Conservation (phyloP, 345 rosid genomes). For the Gossypium turneri region DNA sequence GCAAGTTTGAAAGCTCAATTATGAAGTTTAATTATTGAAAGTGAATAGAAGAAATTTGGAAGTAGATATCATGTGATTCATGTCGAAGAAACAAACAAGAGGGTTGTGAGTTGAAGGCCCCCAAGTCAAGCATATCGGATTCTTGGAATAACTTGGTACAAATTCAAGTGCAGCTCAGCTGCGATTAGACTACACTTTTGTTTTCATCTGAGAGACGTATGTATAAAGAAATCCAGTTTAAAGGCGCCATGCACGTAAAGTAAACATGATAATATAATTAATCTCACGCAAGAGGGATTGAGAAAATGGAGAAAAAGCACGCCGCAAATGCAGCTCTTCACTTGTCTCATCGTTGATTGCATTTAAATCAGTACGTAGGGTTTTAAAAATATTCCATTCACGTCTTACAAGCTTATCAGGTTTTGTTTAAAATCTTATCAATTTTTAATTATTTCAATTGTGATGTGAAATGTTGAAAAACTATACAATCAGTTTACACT, state of each 20-base stretch:
- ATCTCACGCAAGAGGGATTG: neutral
- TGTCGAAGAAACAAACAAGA: neutral
- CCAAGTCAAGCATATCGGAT: neutral
- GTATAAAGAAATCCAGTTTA: neutral
- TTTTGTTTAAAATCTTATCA: too few relatives aligned
- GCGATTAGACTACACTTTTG: neutral
- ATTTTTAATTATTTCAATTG: too few relatives aligned
- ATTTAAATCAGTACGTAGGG: too few relatives aligned
- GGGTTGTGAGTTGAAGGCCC: neutral
- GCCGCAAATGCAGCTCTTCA: conserved; percentile 10
- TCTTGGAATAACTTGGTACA: neutral
- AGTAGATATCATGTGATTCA: too few relatives aligned
- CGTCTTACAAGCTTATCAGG: neutral
- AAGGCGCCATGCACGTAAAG: neutral
- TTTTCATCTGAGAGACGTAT: neutral
- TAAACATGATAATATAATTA: neutral
- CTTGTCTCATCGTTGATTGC: too few relatives aligned
- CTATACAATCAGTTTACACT: too few relatives aligned
- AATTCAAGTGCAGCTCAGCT: neutral
- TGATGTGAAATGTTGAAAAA: too few relatives aligned
- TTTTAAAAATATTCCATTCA: neutral
- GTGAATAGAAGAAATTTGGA: too few relatives aligned
- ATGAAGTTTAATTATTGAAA: neutral
- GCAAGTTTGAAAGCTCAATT: neutral
- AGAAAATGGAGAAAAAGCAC: too few relatives aligned